Percentiles rank a stretch among this genome's conserved stretches.
phyloP scores from a whole-genome alignment of 2,329 filamentous ascomycete genomes.

The Ambrosiella xylebori region DNA sequence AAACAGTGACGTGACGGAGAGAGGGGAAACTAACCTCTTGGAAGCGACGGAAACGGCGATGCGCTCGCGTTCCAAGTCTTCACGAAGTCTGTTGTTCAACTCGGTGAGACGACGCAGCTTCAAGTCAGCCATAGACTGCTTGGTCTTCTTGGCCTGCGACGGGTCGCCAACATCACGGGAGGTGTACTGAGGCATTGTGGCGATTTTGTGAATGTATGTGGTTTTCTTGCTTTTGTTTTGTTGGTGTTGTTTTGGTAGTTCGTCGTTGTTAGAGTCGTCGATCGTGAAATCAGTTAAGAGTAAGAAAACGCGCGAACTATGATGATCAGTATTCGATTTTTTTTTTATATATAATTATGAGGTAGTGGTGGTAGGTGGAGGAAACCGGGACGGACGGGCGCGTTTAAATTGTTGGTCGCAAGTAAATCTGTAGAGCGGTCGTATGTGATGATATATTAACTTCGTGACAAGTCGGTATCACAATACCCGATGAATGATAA shows the following conservation, averaged over 20 bases:
- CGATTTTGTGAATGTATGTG: background rate
- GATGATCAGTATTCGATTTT: too few species aligned
- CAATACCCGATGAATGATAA: too few species aligned
- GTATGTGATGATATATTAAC: too few species aligned
- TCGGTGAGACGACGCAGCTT: constrained; percentile 93
- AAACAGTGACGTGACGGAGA: background rate
- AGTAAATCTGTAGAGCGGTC: too few species aligned
- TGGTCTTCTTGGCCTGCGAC: constrained; percentile 70
- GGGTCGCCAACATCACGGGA: constrained; percentile 50
- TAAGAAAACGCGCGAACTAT: too few species aligned
- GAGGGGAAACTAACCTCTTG: constrained; percentile 45
- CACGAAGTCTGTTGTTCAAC: constrained; percentile 85
- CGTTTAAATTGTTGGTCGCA: too few species aligned
- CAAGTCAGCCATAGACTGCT: constrained; percentile 97
- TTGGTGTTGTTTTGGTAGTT: background rate
- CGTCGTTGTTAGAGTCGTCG: background rate
- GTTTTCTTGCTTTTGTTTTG: background rate
- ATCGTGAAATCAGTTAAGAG: background rate
- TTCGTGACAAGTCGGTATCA: too few species aligned
- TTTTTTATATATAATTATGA: too few species aligned
- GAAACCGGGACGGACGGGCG: too few species aligned
- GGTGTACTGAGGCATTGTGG: constrained; percentile 47
- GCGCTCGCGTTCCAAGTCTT: constrained; percentile 86
- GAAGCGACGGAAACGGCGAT: constrained; percentile 92
- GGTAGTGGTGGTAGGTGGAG: too few species aligned